A percentile compares a stretch with the other conserved stretches of the same genome.
These are phyloP conservation scores for Calycina herbarum DNA, from an alignment of 2,329 filamentous ascomycete genomes.

Conservation along the genomic window DNA sequence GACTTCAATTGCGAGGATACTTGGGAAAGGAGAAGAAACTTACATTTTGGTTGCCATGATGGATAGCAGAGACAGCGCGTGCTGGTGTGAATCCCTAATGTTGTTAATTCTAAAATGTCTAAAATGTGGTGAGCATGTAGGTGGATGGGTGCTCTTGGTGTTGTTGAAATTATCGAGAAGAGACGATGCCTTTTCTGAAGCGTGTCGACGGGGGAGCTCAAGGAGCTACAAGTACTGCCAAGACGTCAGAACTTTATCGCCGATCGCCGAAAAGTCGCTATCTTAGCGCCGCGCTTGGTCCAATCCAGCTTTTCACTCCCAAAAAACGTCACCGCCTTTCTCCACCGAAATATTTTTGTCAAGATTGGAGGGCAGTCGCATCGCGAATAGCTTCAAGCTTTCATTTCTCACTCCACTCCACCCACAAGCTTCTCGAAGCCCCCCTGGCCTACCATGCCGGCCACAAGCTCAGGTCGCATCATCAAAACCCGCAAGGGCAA, in stretches of 20 bases:
- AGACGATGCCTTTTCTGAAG: neutral
- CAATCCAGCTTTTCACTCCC: neutral
- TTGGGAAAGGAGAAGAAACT: conserved; percentile 3
- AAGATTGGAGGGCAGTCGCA: neutral
- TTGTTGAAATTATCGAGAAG: conserved; percentile 4
- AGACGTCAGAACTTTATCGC: conserved; percentile 13
- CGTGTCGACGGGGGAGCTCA: conserved; percentile 10
- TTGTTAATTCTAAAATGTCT: neutral
- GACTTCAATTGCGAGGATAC: neutral
- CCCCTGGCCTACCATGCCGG: conserved; percentile 51
- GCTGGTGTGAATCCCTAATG: neutral
- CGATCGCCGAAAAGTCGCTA: conserved; percentile 16
- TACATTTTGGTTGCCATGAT: conserved; percentile 49
- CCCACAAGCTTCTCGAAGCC: neutral
- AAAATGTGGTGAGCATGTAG: neutral
- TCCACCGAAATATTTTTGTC: conserved; percentile 17
- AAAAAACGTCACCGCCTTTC: conserved; percentile 14
- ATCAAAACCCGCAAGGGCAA: conserved; percentile 70
- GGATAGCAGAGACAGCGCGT: neutral
- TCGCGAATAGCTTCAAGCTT: conserved; percentile 8
- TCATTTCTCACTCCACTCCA: neutral
- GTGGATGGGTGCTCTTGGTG: neutral
- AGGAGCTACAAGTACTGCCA: conserved; percentile 1
- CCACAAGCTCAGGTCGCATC: conserved; percentile 65
- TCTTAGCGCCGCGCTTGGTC: conserved; percentile 18